Evolutionary conservation across 805 yeast species (phyloP), one percentile per base, ranked within the genome.

Genomic region (Cyberlindnera mycetangii): DNA sequence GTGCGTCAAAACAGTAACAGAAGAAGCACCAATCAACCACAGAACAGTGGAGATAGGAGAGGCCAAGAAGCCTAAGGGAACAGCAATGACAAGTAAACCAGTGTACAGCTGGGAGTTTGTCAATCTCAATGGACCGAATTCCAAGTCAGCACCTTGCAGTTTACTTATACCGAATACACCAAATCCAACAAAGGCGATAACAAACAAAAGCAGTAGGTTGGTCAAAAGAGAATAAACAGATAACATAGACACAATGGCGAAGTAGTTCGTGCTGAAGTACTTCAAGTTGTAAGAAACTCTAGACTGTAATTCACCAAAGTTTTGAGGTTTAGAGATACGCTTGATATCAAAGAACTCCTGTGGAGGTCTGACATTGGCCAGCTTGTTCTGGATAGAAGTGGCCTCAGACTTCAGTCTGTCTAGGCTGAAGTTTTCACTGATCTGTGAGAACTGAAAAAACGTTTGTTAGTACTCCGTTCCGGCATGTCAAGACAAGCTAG

Each of bases 341-440:
- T 89, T 85, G 60, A 86, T 68, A 64, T 93, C 97, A 61, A 93
- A 88, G 63, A 93, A 93, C 64, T 93, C 99, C 66, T 85, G 93
- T 33, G 95, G 90, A 30, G 97, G 88, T 61, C 86, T 83, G 49
- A 93, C 66, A 57, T 85, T 78, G 38, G 93, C 67, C 50, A 89
- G 71, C 51, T 82, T 78, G 31, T 74, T 59, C 60, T 84, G 88
- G 39, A 92, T 54, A 3, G 81, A 55, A 24, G 66, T 68, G 18
- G 79, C 66, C 51, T 78, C 83, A 33, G 71, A 71, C 49, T 33
- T 69, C 20, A 77, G 51, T 51, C 73, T 69, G 15, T 77, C 86
- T 19, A 76, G 48, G 53, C 69, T 76, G 50, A 80, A 58, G 44
- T 73, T 62, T 37, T 79, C 81, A 28, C 75, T 50, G 30, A 77